Base-by-base conservation (phyloP, 306 rosid species). In the Vigna trinervia region DNA sequence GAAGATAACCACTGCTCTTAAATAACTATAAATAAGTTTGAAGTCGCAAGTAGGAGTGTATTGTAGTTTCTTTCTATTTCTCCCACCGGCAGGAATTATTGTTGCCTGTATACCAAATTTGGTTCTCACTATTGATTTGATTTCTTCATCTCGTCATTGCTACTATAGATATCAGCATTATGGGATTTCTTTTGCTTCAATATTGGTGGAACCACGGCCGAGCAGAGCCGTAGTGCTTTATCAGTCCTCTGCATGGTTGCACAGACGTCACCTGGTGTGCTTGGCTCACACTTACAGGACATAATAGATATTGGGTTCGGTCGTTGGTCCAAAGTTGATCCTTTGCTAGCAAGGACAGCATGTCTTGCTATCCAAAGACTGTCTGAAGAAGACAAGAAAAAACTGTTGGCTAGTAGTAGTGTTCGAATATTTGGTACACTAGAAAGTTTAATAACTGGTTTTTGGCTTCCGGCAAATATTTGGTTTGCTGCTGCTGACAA, bases 151-250 rank as follows among this genome's bases (percentile, higher is more conserved):
- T 59, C 45, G 41, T 79, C 52, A 54, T 71, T 80, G 28, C 80
- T 63, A 76, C 65, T 64, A 74, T 89, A 94, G 98, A 85, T 88
- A 80, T 86, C 96, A 22, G 92, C 93, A 7, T 81, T 94, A 77
- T 94, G 98, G 98, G 98, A 94, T 87, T 88, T 89, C 85, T 94
- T 94, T 90, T 92, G 95, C 86, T 94, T 94, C 87, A 89, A 90
- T 83, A 85, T 94, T 68, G 82, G 85, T 80, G 98, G 98, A 72
- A 92, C 95, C 73, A 90, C 97, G 47, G 93, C 97, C 71, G 93
- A 88, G 86, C 95, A 90, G 84, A 92, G 98, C 82, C 89, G 92
- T 51, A 97, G 98, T 69, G 97, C 98, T 51, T 80, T 94, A 82
- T 88, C 93, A 67, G 82, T 90, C 81, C 90, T 94, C 80, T 91